These are phyloP conservation scores for Hygrophorus russula DNA, from an alignment of 768 basidiomycete genomes.

Conservation along the genomic window DNA sequence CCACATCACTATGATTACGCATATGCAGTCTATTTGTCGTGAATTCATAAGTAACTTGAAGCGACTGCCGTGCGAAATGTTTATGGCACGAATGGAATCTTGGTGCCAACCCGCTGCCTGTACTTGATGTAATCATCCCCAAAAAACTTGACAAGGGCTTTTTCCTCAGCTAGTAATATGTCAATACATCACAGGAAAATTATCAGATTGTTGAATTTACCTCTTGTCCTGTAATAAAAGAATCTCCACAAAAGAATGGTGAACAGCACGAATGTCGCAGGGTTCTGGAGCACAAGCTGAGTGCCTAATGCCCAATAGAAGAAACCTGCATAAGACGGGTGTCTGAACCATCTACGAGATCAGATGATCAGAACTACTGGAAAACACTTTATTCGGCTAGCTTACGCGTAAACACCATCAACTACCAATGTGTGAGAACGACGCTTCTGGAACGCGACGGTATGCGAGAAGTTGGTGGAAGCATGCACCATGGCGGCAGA, in stretches of 20 bases:
- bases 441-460: slow-evolving; percentile 66
- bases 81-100: slow-evolving; percentile 76
- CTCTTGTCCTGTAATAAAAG: slow-evolving; percentile 69
- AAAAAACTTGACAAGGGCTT: slow-evolving; percentile 73
- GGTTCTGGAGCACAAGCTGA: slow-evolving; percentile 85
- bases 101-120: slow-evolving; percentile 65
- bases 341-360: slow-evolving; percentile 64
- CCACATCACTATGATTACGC: background rate
- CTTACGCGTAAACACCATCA: slow-evolving; percentile 80
- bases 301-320: slow-evolving; percentile 97
- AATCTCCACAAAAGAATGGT: slow-evolving; percentile 69
- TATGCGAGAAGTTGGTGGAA: slow-evolving; percentile 86
- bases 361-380: background rate
- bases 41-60: background rate
- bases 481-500: slow-evolving; percentile 97
- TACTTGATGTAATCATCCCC: slow-evolving; percentile 80
- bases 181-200: slow-evolving; percentile 4
- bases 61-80: background rate
- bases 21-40: background rate
- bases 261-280: slow-evolving; percentile 59
- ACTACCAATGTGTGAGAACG: slow-evolving; percentile 74
- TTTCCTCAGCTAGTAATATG: slow-evolving; percentile 60
- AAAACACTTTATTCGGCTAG: slow-evolving; percentile 7
- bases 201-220: slow-evolving; percentile 31
- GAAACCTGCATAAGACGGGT: slow-evolving; percentile 96